Percentiles rank a stretch among this genome's conserved stretches.
Conservation (phyloP, 192 early-diverging fungal species). For the Funneliformis mosseae region DNA sequence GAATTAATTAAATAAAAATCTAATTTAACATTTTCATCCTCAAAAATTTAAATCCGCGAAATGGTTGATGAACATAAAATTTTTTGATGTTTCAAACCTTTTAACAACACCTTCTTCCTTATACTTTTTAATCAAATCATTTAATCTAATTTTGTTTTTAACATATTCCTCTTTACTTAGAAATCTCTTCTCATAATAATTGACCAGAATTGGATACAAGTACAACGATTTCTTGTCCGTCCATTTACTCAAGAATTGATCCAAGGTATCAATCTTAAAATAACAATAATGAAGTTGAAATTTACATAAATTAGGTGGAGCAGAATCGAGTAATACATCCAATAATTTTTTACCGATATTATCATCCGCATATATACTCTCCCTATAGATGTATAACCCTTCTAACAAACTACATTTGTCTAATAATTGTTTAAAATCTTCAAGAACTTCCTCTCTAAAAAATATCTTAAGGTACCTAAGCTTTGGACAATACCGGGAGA, state of each 20-base stretch:
- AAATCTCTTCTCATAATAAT: not conserved
- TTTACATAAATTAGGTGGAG: not conserved
- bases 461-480: not conserved
- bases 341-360: not conserved
- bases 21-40: no score
- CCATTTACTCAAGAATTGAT: not conserved
- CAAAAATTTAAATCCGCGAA: no score
- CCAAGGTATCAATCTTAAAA: not conserved
- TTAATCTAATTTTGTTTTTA: not conserved
- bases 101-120: not conserved
- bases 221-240: not conserved
- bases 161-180: not conserved
- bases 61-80: not conserved
- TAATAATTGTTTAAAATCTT: not conserved
- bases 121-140: not conserved
- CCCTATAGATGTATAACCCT: not conserved
- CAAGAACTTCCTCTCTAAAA: not conserved
- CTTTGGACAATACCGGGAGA: not conserved
- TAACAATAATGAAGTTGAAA: not conserved
- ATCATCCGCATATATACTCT: not conserved
- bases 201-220: not conserved
- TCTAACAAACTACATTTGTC: not conserved
- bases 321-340: not conserved
- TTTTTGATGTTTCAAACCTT: not conserved
- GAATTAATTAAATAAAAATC: no score